A percentile compares a stretch with the other conserved stretches of the same genome.
These are phyloP conservation scores for Vigna angularis DNA, from an alignment of 306 rosid species.

Conservation along the genomic window DNA sequence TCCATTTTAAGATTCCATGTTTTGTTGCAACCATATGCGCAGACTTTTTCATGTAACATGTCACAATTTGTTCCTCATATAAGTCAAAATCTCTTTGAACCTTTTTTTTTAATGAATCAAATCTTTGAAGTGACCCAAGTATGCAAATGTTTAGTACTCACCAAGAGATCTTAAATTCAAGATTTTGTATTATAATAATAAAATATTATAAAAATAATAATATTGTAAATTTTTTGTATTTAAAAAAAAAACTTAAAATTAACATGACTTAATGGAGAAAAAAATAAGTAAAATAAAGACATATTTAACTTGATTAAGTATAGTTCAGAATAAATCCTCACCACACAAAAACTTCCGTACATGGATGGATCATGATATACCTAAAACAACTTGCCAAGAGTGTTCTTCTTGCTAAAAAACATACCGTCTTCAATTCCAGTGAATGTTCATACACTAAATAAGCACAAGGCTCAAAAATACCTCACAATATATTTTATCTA, in stretches of 20 bases:
- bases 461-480: too few relatives aligned
- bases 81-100: conserved; percentile 37
- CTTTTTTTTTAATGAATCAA: background rate
- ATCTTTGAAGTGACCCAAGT: background rate
- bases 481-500: too few relatives aligned
- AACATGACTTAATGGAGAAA: too few relatives aligned
- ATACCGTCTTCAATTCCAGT: background rate
- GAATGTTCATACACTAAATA: background rate
- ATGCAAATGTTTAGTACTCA: background rate
- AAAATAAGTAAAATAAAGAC: too few relatives aligned
- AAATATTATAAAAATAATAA: too few relatives aligned
- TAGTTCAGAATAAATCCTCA: background rate
- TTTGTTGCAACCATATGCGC: background rate
- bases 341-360: background rate
- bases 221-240: too few relatives aligned
- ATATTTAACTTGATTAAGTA: background rate
- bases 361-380: background rate
- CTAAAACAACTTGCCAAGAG: background rate
- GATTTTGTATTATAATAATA: too few relatives aligned
- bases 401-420: background rate
- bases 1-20: background rate
- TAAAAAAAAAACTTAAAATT: too few relatives aligned
- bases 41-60: background rate
- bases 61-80: background rate
- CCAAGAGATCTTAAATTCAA: too few relatives aligned